phyloP scores from a whole-genome alignment of 805 yeast species.

The Saccharomycopsis vini region DNA sequence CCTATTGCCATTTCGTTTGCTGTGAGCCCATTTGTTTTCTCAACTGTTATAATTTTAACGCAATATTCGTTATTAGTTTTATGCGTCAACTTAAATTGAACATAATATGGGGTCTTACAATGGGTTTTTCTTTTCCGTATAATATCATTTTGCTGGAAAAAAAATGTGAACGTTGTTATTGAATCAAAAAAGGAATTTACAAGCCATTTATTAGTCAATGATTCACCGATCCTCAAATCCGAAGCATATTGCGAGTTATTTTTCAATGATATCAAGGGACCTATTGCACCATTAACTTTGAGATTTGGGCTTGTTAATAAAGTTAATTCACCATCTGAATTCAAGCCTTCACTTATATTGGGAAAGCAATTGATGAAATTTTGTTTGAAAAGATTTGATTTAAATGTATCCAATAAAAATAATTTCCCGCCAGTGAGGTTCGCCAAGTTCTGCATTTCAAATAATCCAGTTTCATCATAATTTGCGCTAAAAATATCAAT shows the following conservation, averaged over 20 bases:
- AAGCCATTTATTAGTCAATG: conserved; percentile 33
- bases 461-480: conserved; percentile 34
- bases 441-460: conserved; percentile 33
- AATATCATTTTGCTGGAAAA: conserved; percentile 28
- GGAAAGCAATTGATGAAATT: conserved; percentile 15
- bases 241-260: conserved; percentile 13
- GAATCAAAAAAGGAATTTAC: conserved; percentile 23
- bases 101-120: conserved; percentile 16
- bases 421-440: conserved; percentile 30
- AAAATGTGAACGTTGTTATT: conserved; percentile 28
- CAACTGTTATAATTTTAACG: background rate
- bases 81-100: conserved; percentile 10
- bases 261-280: conserved; percentile 28
- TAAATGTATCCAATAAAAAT: conserved; percentile 27
- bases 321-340: conserved; percentile 22
- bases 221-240: conserved; percentile 24
- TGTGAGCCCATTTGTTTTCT: background rate
- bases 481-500: conserved; percentile 31
- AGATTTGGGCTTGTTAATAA: conserved; percentile 28
- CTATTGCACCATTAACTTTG: conserved; percentile 29
- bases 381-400: conserved; percentile 22
- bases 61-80: background rate
- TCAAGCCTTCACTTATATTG: background rate
- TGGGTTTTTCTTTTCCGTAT: conserved; percentile 20
- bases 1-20: conserved; percentile 1